Evolutionary conservation across 2,329 filamentous ascomycete species (phyloP), one percentile per base, ranked within the genome.

Genomic region (Zymoseptoria tritici): DNA sequence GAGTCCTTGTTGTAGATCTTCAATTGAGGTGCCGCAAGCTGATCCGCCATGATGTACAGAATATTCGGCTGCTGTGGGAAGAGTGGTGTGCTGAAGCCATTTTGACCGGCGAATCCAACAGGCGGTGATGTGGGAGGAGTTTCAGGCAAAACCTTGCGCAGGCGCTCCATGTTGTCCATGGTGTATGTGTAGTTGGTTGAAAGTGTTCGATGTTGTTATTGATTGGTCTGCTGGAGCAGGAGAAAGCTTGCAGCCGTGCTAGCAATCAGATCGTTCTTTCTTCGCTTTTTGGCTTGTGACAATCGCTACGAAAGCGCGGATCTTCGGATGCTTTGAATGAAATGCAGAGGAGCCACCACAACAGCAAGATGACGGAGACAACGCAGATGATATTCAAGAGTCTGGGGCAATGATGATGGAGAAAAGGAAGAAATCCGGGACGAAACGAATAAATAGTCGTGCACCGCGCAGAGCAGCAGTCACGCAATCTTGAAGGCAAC

Each of bases 31-130:
- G 92, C 92, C 19, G 92, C 89, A 74, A 97, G 85, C 79, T 97
- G 92, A 77, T 97, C 92, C 57, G 92, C 92, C 91, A 97, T 96
- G 78, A 97, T 95, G 80, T 94, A 96, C 53, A 92, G 81, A 67
- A 93, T 89, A 75, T 92, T 92, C 62, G 88, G 88, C 72, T 81
- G 82, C 55, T 69, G 66, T 2, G 70, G 70, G 60, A 75, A 73
- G 31, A 73, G 67, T 24, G 72, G 72, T 21, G 72, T 74, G 65
- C 72, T 73, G 67, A 73, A 72, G 65, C 72, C 72, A 71, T 72
- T 71, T 61, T 73, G 72, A 56, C 72, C 72, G n/a, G 65, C 64
- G 56, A 73, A 72, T 55, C 72, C 72, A 11, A 65, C 64, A n/a
- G 72, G 72, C n/a, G 72, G 72, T 24, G 72, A 73, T 51, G 68